These are phyloP conservation scores for Stentor roeselii DNA, from an alignment of 73 alveolate species.

Conservation along the genomic window DNA sequence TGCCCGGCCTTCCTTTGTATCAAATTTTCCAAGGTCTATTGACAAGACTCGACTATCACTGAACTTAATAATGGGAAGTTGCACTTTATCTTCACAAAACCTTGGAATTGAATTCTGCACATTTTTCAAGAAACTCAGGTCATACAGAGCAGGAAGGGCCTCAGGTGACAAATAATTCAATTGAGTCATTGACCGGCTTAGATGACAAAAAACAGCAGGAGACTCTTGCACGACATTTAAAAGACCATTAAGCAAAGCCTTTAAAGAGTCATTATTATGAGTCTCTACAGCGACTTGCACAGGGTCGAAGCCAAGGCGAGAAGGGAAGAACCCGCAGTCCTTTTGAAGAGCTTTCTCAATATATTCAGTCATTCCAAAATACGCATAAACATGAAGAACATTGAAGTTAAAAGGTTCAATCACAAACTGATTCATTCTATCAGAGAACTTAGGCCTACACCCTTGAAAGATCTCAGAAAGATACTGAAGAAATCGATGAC, in stretches of 20 bases:
- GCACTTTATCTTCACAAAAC: not conserved
- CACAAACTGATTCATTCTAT: not conserved
- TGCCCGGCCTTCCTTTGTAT: constrained; percentile 1
- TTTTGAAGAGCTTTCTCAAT: not conserved
- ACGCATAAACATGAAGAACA: not conserved
- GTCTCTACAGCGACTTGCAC: not conserved
- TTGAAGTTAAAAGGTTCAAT: not conserved
- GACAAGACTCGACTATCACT: not conserved
- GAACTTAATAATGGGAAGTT: not conserved
- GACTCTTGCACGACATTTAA: not conserved
- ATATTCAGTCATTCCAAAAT: not conserved
- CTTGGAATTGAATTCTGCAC: not conserved
- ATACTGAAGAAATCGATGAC: not conserved
- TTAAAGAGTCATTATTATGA: not conserved
- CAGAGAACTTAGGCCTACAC: not conserved
- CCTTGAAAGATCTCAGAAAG: not conserved
- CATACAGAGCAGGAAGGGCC: not conserved
- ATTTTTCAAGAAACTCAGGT: not conserved
- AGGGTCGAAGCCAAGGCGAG: not conserved
- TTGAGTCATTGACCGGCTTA: not conserved
- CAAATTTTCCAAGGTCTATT: not conserved
- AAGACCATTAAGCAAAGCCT: not conserved
- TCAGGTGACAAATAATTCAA: not conserved
- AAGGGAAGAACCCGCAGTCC: not conserved
- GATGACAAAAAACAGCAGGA: not conserved